Conservation (phyloP, 768 basidiomycete genomes). For the Russula abietina region DNA sequence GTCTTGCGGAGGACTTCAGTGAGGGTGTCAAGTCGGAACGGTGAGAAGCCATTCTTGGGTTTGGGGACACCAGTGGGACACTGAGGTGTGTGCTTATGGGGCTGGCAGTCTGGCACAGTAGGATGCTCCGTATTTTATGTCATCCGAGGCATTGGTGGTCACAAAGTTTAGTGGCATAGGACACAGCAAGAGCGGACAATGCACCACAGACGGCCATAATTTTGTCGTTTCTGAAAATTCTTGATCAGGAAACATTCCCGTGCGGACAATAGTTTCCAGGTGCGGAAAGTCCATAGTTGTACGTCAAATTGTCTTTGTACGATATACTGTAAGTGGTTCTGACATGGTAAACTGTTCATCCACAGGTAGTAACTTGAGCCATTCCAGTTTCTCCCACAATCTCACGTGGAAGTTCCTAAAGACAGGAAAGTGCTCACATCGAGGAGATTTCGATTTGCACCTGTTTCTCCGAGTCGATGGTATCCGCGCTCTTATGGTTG, state of each 20-base stretch:
- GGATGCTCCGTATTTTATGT: background rate
- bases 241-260: background rate
- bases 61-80: background rate
- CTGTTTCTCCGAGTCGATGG: background rate
- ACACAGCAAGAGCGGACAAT: background rate
- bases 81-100: background rate
- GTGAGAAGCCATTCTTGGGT: background rate
- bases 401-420: background rate
- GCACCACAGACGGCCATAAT: background rate
- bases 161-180: background rate
- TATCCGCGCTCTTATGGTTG: background rate
- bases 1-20: background rate
- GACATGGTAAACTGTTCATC: background rate
- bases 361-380: background rate
- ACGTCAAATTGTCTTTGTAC: background rate
- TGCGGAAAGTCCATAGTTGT: background rate
- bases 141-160: background rate
- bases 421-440: background rate
- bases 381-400: background rate
- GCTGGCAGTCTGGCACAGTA: background rate
- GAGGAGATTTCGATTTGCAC: background rate
- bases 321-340: background rate
- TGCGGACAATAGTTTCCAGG: background rate
- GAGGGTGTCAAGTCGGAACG: background rate
- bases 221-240: background rate